A percentile compares a stretch with the other conserved stretches of the same genome.
phyloP scores from a whole-genome alignment of 352 stramenopile genomes.

The Pythium utonaiense region DNA sequence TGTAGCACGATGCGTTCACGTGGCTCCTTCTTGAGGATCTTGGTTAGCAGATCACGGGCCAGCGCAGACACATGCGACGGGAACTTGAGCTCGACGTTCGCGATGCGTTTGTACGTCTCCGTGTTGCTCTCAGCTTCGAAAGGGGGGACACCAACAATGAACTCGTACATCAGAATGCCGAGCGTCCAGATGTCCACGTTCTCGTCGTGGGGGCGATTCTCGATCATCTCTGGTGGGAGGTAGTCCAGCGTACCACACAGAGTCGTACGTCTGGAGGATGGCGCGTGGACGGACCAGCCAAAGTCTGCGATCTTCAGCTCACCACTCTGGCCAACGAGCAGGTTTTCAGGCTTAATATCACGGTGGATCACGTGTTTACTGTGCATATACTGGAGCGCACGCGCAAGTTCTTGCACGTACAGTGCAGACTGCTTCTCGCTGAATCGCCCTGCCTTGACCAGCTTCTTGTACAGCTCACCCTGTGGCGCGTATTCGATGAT shows the following conservation, averaged over 20 bases:
- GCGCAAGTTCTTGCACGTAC: conserved; percentile 95
- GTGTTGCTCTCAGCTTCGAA: conserved; percentile 97
- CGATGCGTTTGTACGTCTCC: conserved; percentile 97
- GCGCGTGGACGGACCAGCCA: conserved; percentile 99
- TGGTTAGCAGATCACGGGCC: conserved; percentile 93
- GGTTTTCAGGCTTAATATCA: conserved; percentile 99
- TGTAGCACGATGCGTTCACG: conserved; percentile 90
- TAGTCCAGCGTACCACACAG: conserved; percentile 99
- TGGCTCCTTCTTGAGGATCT: conserved; percentile 94
- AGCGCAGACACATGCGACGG: conserved; percentile 88
- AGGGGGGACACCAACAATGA: conserved; percentile 95
- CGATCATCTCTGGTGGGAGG: conserved; percentile 99
- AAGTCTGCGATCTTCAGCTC: conserved; percentile 99
- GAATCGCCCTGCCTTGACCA: conserved; percentile 91
- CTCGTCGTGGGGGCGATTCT: conserved; percentile 96
- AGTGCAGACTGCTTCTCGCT: conserved; percentile 89
- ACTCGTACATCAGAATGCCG: conserved; percentile 99
- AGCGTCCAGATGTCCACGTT: conserved; percentile 97
- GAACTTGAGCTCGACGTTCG: conserved; percentile 95
- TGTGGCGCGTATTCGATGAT: conserved; percentile 99
- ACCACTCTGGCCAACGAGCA: conserved; percentile 92
- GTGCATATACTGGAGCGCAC: conserved; percentile 97
- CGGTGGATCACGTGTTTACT: conserved; percentile 99
- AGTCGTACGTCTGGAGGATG: conserved; percentile 94
- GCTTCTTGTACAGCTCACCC: conserved; percentile 98